Percentiles rank a stretch among this genome's conserved stretches.
These are phyloP conservation scores for Nakazawaea pomicola DNA, from an alignment of 805 yeast species.

Conservation along the genomic window DNA sequence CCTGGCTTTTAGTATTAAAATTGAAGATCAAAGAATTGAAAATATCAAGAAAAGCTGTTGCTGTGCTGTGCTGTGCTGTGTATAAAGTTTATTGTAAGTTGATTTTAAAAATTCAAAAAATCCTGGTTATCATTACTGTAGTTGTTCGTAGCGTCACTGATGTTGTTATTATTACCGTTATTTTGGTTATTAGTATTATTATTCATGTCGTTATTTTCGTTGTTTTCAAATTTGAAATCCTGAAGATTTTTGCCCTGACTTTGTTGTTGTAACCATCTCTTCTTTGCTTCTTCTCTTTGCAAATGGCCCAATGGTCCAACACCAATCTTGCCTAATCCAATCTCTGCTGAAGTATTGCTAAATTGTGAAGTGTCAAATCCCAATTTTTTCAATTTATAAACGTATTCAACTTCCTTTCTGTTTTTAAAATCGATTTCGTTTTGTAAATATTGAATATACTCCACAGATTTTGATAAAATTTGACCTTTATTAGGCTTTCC, in stretches of 20 bases:
- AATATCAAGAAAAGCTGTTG: not conserved
- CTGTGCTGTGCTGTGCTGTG: too few relatives aligned
- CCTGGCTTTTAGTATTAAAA: too few relatives aligned
- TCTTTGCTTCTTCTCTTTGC: conserved; percentile 12
- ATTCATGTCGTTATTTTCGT: conserved; percentile 1
- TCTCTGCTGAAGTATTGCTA: conserved; percentile 72
- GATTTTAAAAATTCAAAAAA: conserved; percentile 5
- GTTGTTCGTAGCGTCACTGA: not conserved
- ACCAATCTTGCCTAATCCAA: conserved; percentile 70
- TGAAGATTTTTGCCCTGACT: not conserved
- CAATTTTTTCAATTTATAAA: conserved; percentile 44
- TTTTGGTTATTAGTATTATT: not conserved
- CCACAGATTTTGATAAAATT: conserved; percentile 69
- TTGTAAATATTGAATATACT: conserved; percentile 63
- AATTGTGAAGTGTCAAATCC: conserved; percentile 46
- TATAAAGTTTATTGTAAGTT: not conserved
- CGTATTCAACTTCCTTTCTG: conserved; percentile 70
- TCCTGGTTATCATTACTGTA: conserved; percentile 4
- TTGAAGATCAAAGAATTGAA: not conserved
- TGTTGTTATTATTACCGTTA: conserved; percentile 7
- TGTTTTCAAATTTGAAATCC: conserved; percentile 5
- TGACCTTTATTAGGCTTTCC: conserved; percentile 87
- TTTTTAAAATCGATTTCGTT: conserved; percentile 73
- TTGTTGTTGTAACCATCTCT: not conserved
- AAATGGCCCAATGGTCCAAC: conserved; percentile 69